Evolutionary conservation across 352 stramenopile genomes (phyloP).

Genomic region (Blastocystis sp.): DNA sequence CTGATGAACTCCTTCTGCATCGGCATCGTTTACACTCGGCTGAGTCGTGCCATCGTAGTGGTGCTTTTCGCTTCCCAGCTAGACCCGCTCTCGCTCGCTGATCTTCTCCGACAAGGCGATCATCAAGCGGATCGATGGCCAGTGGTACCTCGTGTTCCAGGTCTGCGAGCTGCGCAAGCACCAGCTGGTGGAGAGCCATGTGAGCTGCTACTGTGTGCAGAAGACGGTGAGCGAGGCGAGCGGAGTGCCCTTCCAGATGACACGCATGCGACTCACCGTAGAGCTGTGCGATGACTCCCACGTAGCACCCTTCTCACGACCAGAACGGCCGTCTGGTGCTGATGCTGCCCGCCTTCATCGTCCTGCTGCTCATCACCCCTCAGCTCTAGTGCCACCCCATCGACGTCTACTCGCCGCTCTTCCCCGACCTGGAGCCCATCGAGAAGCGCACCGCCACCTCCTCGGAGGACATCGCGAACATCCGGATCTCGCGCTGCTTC

Average conservation of each 20-base stretch:
- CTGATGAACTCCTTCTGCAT: slow-evolving; percentile 61
- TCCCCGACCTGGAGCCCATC: background rate
- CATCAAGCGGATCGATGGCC: slow-evolving; percentile 78
- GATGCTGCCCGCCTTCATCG: slow-evolving; percentile 6
- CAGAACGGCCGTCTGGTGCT: background rate
- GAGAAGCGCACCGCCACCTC: background rate
- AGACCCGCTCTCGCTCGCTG: slow-evolving; percentile 65
- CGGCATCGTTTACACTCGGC: slow-evolving; percentile 42
- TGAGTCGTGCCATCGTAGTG: slow-evolving; percentile 19
- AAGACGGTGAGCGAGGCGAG: slow-evolving; percentile 11
- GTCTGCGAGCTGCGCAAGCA: slow-evolving; percentile 79
- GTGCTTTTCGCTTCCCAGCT: background rate
- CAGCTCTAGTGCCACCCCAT: slow-evolving; percentile 2
- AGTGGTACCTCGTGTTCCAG: slow-evolving; percentile 83
- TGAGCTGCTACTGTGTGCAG: slow-evolving; percentile 23
- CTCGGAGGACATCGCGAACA: background rate
- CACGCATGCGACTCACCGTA: background rate
- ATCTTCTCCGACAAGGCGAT: slow-evolving; percentile 77
- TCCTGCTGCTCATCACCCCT: background rate
- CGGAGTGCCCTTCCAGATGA: slow-evolving; percentile 45
- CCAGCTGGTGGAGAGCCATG: slow-evolving; percentile 18
- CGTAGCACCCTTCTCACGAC: background rate
- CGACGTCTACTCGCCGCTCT: background rate
- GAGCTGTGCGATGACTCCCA: background rate
- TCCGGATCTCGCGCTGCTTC: slow-evolving; percentile 7